Evolutionary conservation across 352 stramenopile species (phyloP).

Genomic region (Achlya hypogyna): DNA sequence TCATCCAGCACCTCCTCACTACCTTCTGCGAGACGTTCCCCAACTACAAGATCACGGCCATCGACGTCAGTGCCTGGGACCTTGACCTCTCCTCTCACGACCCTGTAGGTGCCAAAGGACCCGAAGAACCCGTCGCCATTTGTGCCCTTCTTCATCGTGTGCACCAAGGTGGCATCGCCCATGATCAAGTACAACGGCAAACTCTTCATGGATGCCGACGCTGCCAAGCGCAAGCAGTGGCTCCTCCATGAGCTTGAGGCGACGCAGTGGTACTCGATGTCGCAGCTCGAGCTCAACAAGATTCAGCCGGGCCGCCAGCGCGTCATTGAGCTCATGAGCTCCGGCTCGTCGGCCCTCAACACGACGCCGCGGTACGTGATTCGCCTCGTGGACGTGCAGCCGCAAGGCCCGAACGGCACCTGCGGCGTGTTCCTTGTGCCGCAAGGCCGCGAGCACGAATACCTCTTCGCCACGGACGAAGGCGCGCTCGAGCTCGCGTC

Average conservation of each 20-base stretch:
- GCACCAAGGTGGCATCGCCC: slow-evolving; percentile 29
- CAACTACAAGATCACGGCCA: slow-evolving; percentile 11
- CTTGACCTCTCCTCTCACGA: background rate
- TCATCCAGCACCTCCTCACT: slow-evolving; percentile 45
- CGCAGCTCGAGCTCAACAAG: slow-evolving; percentile 35
- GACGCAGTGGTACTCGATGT: slow-evolving; percentile 54
- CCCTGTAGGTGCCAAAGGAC: slow-evolving; percentile 31
- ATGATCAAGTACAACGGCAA: slow-evolving; percentile 39
- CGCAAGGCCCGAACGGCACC: slow-evolving; percentile 39
- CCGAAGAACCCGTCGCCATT: slow-evolving; percentile 32
- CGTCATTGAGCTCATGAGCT: slow-evolving; percentile 43
- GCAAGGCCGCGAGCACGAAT: slow-evolving; percentile 73
- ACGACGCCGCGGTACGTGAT: slow-evolving; percentile 45
- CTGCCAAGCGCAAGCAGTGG: slow-evolving; percentile 33
- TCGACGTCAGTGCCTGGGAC: background rate
- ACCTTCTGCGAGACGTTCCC: slow-evolving; percentile 30
- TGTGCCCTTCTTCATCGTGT: slow-evolving; percentile 39
- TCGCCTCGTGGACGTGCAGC: slow-evolving; percentile 43
- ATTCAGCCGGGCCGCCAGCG: slow-evolving; percentile 43
- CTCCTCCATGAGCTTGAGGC: slow-evolving; percentile 45
- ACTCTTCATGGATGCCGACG: slow-evolving; percentile 27
- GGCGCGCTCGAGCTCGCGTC: slow-evolving; percentile 48
- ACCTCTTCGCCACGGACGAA: slow-evolving; percentile 65
- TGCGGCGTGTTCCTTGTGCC: slow-evolving; percentile 70
- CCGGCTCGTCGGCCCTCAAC: slow-evolving; percentile 21